Evolutionary conservation across 2,329 filamentous ascomycete species (phyloP), one percentile per base, ranked within the genome.

Genomic region (Diaporthe nobilis): DNA sequence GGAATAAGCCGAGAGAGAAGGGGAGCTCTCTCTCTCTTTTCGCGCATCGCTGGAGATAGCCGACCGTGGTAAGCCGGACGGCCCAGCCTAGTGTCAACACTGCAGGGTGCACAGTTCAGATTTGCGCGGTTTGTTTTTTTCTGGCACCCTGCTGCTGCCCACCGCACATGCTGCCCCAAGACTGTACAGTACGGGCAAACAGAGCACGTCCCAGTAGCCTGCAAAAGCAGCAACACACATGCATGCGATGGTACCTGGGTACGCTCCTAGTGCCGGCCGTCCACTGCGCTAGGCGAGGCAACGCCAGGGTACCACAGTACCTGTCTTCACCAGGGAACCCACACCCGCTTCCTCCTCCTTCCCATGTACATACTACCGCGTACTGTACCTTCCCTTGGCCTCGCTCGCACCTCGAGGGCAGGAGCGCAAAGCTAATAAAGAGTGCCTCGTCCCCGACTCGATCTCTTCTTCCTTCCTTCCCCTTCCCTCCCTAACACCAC

Each of bases 401-500:
- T 63, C 71, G 60, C 71, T 63, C 49, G 71, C 58, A 39, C 58
- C 42, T 55, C 68, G 39, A 49, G 68, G 39, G 53, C 55, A 58
- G 68, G 68, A 71, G 31, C 39, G 25, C 47, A 73, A 65, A 73
- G 47, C 47, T 73, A 42, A 73, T 73, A 75, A 77, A 77, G 73
- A 75, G 55, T 75, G 72, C 68, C 61, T 77, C 75, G 51, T 53
- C 73, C 74, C 75, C 75, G 75, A 68, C 72, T 68, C 57, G 68
- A 53, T 71, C 75, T 34, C 70, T 83, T 76, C 70, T 49, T 65
- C 76, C 78, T 75, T 63, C 77, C 75, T 74, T 74, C 70, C 58
- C 76, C 75, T 76, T 63, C 76, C 77, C 71, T 67, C 78, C 73
- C 71, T 77, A 78, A 75, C 74, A 76, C 76, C 78, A 73, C 71